Evolutionary conservation across 2,329 filamentous ascomycete genomes (phyloP).

Genomic region (Alternaria solani): DNA sequence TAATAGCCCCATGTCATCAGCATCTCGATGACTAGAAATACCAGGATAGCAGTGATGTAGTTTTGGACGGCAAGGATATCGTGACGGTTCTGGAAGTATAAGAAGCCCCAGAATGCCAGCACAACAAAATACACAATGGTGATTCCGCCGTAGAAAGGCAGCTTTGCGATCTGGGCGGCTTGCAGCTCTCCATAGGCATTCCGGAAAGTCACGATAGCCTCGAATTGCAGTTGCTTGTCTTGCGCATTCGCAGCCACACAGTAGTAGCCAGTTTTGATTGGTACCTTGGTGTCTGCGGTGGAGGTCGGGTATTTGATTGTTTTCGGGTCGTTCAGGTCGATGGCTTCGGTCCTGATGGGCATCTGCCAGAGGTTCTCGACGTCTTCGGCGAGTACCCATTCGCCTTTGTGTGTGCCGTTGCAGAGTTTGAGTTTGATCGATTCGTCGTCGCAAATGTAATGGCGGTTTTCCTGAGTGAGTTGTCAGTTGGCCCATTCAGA

Average conservation of each 20-base stretch:
- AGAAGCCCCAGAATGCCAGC: constrained; percentile 87
- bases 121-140: constrained; percentile 93
- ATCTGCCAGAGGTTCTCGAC: constrained; percentile 75
- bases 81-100: constrained; percentile 92
- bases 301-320: constrained; percentile 83
- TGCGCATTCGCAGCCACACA: constrained; percentile 84
- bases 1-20: constrained; percentile 99
- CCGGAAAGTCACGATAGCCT: constrained; percentile 85
- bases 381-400: constrained; percentile 83
- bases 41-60: constrained; percentile 95
- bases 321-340: constrained; percentile 79
- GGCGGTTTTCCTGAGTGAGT: constrained; percentile 54
- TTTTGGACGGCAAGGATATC: constrained; percentile 98
- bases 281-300: constrained; percentile 34
- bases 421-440: constrained; percentile 75
- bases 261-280: constrained; percentile 87
- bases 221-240: constrained; percentile 71
- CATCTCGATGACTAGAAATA: constrained; percentile 95
- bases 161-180: constrained; percentile 93
- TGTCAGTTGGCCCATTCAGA: constrained; percentile 29
- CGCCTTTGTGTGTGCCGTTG: constrained; percentile 77
- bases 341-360: constrained; percentile 78
- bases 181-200: constrained; percentile 97
- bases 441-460: constrained; percentile 78
- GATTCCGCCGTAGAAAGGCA: constrained; percentile 95